Conservation (phyloP, 2,329 filamentous ascomycete genomes). For the Neoarthrinium moseri region DNA sequence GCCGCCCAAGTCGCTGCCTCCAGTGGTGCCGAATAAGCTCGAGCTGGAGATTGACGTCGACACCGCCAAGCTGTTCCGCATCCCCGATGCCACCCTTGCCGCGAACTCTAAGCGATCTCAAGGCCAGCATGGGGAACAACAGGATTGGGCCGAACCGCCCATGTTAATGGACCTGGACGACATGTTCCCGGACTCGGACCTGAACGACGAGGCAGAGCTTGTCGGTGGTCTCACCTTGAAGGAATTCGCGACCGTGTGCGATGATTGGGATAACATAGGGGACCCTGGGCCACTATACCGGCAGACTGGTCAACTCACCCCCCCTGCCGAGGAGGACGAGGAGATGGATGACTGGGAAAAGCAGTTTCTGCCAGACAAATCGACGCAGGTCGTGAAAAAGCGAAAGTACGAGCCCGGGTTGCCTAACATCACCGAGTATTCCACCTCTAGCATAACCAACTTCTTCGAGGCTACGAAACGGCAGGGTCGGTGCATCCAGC, state of each 20-base stretch:
- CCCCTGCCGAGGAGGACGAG: conserved; percentile 38
- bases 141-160: conserved; percentile 46
- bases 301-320: conserved; percentile 19
- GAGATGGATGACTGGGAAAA: conserved; percentile 64
- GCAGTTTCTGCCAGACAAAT: conserved; percentile 51
- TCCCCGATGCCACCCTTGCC: conserved; percentile 59
- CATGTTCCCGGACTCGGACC: conserved; percentile 38
- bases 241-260: conserved; percentile 81
- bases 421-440: conserved; percentile 56
- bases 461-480: conserved; percentile 72
- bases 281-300: conserved; percentile 28
- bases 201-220: conserved; percentile 61
- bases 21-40: conserved; percentile 78
- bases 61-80: conserved; percentile 80
- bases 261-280: conserved; percentile 76
- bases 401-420: conserved; percentile 60
- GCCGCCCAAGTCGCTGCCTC: conserved; percentile 66
- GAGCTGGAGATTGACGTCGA: conserved; percentile 83
- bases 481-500: conserved; percentile 73
- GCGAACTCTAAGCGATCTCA: conserved; percentile 48
- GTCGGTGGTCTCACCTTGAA: conserved; percentile 74
- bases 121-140: conserved; percentile 40
- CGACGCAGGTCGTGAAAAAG: conserved; percentile 63
- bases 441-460: conserved; percentile 74
- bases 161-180: conserved; percentile 39